Percentiles rank a stretch among this genome's conserved stretches.
Conservation (phyloP, 306 rosid species). For the Mimosa bimucronata region DNA sequence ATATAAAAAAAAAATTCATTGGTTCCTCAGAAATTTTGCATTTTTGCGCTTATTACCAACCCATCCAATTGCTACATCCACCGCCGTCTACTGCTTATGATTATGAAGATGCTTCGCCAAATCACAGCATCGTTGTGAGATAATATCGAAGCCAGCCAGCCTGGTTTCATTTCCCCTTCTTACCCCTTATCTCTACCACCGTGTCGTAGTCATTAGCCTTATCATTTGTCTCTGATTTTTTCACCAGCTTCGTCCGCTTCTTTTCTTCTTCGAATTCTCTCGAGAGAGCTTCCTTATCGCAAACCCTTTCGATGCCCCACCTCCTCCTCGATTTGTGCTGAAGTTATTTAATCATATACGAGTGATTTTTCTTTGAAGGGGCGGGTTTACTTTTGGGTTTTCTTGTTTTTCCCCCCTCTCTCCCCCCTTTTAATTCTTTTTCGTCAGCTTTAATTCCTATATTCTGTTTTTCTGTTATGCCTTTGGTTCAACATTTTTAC, state of each 20-base stretch:
- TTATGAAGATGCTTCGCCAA: not conserved
- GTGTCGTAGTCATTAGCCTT: constrained; percentile 21
- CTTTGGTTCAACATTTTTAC: constrained; percentile 32
- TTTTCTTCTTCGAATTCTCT: constrained; percentile 21
- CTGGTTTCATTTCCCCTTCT: not conserved
- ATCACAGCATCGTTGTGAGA: constrained; percentile 29
- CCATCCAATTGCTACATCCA: not conserved
- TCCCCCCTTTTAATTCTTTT: not conserved
- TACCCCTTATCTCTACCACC: constrained; percentile 29
- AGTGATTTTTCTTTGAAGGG: not conserved
- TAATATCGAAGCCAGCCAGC: not conserved
- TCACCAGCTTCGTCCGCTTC: constrained; percentile 34
- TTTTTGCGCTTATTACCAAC: not conserved
- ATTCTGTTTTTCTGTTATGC: constrained; percentile 13
- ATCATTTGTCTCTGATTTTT: constrained; percentile 38
- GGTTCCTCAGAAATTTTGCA: not conserved
- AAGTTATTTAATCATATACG: not conserved
- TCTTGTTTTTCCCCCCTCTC: not conserved
- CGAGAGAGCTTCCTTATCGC: not conserved
- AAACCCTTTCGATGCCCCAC: constrained; percentile 19
- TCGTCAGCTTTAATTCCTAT: not conserved
- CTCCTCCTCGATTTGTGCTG: constrained; percentile 7
- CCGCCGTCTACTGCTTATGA: not conserved
- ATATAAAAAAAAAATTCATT: no score
- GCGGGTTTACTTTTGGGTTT: constrained; percentile 12